Evolutionary conservation across 2,329 filamentous ascomycete genomes (phyloP), one percentile per base, ranked within the genome.

Genomic region (Sporothrix brasiliensis): DNA sequence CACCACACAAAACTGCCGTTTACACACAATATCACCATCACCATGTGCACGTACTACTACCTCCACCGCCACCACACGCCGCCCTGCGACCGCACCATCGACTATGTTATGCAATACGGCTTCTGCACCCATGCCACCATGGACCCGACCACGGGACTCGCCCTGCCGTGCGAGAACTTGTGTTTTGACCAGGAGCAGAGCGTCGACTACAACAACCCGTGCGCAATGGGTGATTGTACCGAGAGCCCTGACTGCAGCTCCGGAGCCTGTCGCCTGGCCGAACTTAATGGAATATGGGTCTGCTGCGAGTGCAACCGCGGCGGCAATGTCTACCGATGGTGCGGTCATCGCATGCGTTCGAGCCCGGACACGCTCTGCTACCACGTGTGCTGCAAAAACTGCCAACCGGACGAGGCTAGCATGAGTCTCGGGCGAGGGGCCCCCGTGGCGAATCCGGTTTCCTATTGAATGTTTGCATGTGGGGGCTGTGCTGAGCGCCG

Each of bases 331-430:
- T 80, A 80, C 63, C 77, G 79, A 27, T 83, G 79, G 78, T 86
- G 85, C 73, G 76, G 80, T 47, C 82, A 84, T 72, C 80, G 78
- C 68, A 81, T 82, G 80, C 79, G 78, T 68, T 79, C 79, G 14
- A 81, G 82, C 72, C 82, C 83, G 11, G 81, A 86, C 72, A 83
- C 82, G 1, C 82, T 85, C 58, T 87, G 84, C 76, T 85, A 85
- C 72, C 85, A 87, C 71, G 76, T 74, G n/a, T 80, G 85, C 67
- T 87, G 85, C 74, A 76, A 78, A 52, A 74, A 74, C 3, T 86
- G 84, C 72, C 78, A 77, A 58, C 72, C 79, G 13, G 81, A 84
- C 30, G 66, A 66, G 52, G 27, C 44, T 30, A 50, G n/a, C 21
- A 30, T 53, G 39, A 19, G 14, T 19, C 41, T 66, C 27, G 19